Evolutionary conservation across 2,329 filamentous ascomycete species (phyloP), one percentile per base, ranked within the genome.

Genomic region (Aspergillus ochraceus): DNA sequence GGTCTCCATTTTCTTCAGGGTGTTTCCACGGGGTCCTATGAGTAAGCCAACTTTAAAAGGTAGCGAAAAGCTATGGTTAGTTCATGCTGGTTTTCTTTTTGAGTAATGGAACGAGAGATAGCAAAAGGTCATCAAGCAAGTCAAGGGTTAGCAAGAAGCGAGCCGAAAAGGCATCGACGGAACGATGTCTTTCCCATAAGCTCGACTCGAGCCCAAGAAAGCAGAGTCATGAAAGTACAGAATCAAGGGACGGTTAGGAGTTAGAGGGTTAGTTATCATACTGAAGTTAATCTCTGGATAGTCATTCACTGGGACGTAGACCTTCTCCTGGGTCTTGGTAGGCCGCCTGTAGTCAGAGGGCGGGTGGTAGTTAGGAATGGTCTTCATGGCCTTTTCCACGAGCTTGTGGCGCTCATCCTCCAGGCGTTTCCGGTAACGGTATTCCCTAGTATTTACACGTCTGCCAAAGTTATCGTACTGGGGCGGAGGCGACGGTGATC

Each of bases 241-340:
- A 68, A 72, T 62, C 68, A 71, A 75, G 67, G 71, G 76, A 80
- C 77, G 74, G 79, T 90, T 89, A 90, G 88, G 86, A 84, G 88
- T 90, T 89, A 88, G 88, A 92, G 92, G 92, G 92, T 97, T 97
- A 97, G 93, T 89, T 93, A 95, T 94, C 94, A 94, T 97, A 99
- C 95, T 99, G 92, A 99, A 99, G 90, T 99, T 99, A 89, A 99
- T 98, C 81, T 99, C 95, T 85, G 95, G 95, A 80, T 99, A 99
- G 81, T 99, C 95, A 87, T 99, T 99, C 83, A 99, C 95, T 78
- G 95, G 95, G 79, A 99, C 95, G 79, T 99, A 99, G 90, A 99
- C 96, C 86, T 99, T 99, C 86, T 99, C 95, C 82, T 99, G 95
- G 76, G 95, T 99, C 90, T 99, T 99, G 78, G 94, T 98, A 64